Conservation (phyloP, 73 alveolate species). For the Effrenium voratum region DNA sequence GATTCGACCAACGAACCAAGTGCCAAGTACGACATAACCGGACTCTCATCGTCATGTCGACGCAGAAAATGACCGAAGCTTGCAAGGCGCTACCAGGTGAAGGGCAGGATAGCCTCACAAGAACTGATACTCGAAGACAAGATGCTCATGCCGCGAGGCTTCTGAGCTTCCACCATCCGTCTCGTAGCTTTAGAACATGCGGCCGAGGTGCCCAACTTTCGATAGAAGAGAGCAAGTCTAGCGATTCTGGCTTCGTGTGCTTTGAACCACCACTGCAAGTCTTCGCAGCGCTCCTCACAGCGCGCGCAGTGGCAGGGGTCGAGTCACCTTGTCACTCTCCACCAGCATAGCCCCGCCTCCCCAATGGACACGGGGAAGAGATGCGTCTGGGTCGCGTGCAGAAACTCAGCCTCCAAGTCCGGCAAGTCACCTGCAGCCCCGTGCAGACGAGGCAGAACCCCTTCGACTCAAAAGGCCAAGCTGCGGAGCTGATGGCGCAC, state of each 20-base stretch:
- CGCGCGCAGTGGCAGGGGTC: not conserved
- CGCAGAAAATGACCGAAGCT: not conserved
- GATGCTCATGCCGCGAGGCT: no score
- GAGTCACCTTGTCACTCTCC: not conserved
- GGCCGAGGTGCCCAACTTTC: constrained; percentile 35
- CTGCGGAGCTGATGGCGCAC: constrained; percentile 75
- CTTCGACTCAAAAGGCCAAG: not conserved
- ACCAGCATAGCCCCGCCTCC: not conserved
- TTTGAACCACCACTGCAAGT: constrained; percentile 69
- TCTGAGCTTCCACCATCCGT: not conserved
- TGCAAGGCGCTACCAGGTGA: constrained; percentile 45
- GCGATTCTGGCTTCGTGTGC: constrained; percentile 87
- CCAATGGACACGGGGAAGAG: constrained; percentile 59
- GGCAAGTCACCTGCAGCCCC: constrained; percentile 52
- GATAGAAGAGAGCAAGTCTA: constrained; percentile 60
- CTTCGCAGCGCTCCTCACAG: constrained; percentile 49
- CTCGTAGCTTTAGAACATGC: not conserved
- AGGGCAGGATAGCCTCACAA: constrained; percentile 53
- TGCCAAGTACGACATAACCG: not conserved
- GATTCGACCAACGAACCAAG: not conserved
- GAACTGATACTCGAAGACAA: no score
- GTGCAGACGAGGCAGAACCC: not conserved
- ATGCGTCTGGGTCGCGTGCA: constrained; percentile 55
- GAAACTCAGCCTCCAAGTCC: constrained; percentile 71
- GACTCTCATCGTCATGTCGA: not conserved